Conservation (phyloP, 2,329 filamentous ascomycete species). For the Alternaria solani region DNA sequence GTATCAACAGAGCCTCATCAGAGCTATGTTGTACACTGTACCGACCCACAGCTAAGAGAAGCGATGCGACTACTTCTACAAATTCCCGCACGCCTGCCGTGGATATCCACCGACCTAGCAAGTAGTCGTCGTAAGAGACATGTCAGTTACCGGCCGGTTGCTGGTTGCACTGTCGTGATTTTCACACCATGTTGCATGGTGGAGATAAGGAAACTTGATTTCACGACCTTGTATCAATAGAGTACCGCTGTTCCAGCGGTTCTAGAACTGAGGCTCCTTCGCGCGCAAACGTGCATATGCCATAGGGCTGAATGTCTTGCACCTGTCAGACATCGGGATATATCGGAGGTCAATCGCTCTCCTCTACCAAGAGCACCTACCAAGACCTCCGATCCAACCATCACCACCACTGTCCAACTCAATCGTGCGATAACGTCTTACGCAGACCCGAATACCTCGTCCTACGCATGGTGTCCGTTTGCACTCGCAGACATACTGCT, state of each 20-base stretch:
- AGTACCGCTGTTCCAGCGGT: not conserved
- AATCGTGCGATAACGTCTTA: not conserved
- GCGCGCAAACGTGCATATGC: slow-evolving; percentile 6
- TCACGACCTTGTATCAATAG: not conserved
- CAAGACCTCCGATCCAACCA: slow-evolving; percentile 5
- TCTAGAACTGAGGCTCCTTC: slow-evolving; percentile 11
- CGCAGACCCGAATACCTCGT: slow-evolving; percentile 1
- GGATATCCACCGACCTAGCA: slow-evolving; percentile 1
- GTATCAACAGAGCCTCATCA: slow-evolving; percentile 14
- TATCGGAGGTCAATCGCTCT: slow-evolving; percentile 12
- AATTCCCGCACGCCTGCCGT: slow-evolving; percentile 13
- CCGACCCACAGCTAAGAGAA: slow-evolving; percentile 2
- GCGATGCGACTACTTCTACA: not conserved
- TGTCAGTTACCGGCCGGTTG: slow-evolving; percentile 8
- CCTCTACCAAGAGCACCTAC: not conserved
- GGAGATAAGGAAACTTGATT: slow-evolving; percentile 21
- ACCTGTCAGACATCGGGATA: slow-evolving; percentile 20
- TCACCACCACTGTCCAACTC: not conserved
- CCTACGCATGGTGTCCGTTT: slow-evolving; percentile 24
- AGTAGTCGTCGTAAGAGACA: not conserved
- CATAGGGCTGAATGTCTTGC: slow-evolving; percentile 31
- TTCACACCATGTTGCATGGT: slow-evolving; percentile 7
- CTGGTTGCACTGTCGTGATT: slow-evolving; percentile 1
- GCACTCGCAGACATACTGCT: slow-evolving; percentile 37
- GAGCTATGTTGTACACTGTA: slow-evolving; percentile 5